A percentile compares a stretch with the other conserved stretches of the same genome.
These are phyloP conservation scores for Xylariales sp. DNA, from an alignment of 2,329 filamentous ascomycete genomes.

Conservation along the genomic window DNA sequence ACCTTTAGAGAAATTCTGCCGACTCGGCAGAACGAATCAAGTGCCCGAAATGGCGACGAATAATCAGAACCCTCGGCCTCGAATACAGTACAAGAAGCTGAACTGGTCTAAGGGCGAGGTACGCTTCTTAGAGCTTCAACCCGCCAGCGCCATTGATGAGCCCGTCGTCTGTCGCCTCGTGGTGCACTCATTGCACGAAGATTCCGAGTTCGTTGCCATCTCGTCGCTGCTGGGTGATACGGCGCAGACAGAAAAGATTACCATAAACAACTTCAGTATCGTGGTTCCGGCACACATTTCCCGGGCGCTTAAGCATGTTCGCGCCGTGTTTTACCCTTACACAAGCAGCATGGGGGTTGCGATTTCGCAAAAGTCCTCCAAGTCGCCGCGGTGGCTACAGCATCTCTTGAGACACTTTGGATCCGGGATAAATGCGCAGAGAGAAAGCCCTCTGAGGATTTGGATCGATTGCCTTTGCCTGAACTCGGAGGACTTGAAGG, in stretches of 20 bases:
- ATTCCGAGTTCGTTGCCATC: conserved; percentile 8
- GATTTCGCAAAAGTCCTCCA: background rate
- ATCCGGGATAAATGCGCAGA: too few relatives aligned
- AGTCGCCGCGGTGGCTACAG: conserved; percentile 3
- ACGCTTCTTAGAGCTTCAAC: conserved; percentile 7
- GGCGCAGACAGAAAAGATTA: conserved; percentile 2
- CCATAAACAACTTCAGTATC: conserved; percentile 2
- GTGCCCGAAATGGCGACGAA: too few relatives aligned
- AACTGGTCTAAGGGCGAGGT: conserved; percentile 5
- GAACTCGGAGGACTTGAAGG: conserved; percentile 6
- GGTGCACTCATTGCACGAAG: conserved; percentile 2
- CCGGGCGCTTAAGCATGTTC: conserved; percentile 5
- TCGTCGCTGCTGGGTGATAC: conserved; percentile 7
- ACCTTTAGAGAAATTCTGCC: too few relatives aligned
- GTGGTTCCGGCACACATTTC: conserved; percentile 5
- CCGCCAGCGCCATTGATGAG: conserved; percentile 1
- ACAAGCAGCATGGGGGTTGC: background rate
- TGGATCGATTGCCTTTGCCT: conserved; percentile 9
- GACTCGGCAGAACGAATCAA: too few relatives aligned
- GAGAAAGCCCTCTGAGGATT: too few relatives aligned
- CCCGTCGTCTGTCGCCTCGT: conserved; percentile 7
- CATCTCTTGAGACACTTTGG: too few relatives aligned
- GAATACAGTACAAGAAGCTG: conserved; percentile 8
- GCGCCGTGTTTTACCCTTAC: background rate
- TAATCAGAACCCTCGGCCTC: too few relatives aligned